Conservation (phyloP, 305 asterid species). For the Andrographis paniculata region DNA sequence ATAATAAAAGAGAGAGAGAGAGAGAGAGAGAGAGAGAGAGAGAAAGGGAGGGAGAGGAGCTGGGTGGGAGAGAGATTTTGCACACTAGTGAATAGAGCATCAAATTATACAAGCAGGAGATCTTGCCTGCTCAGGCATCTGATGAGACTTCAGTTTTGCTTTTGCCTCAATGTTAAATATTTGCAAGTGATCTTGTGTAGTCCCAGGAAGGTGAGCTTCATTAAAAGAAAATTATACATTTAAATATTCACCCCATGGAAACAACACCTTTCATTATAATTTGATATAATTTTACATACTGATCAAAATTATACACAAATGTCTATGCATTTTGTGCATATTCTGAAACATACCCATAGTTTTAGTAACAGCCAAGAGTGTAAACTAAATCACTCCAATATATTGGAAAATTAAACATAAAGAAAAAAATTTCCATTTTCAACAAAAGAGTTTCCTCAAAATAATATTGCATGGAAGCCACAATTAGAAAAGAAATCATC, state of each 20-base stretch:
- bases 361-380: not conserved
- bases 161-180: constrained; percentile 97
- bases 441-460: too few species aligned
- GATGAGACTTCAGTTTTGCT: constrained; percentile 87
- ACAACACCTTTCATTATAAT: not conserved
- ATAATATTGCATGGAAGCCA: too few species aligned
- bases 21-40: too few species aligned
- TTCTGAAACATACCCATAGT: not conserved
- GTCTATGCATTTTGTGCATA: too few species aligned
- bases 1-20: too few species aligned
- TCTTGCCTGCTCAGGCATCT: constrained; percentile 98
- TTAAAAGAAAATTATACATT: constrained; percentile 18
- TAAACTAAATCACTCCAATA: too few species aligned
- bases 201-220: constrained; percentile 97
- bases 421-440: too few species aligned
- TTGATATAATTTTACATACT: not conserved
- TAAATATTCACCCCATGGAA: constrained; percentile 19
- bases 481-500: too few species aligned
- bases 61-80: constrained; percentile 16
- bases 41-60: too few species aligned
- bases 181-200: constrained; percentile 92
- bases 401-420: too few species aligned
- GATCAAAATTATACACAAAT: too few species aligned
- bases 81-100: constrained; percentile 2
- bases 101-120: not conserved